These are phyloP conservation scores for Chytriomyces hyalinus DNA, from an alignment of 192 early-diverging fungal species.

Conservation along the genomic window DNA sequence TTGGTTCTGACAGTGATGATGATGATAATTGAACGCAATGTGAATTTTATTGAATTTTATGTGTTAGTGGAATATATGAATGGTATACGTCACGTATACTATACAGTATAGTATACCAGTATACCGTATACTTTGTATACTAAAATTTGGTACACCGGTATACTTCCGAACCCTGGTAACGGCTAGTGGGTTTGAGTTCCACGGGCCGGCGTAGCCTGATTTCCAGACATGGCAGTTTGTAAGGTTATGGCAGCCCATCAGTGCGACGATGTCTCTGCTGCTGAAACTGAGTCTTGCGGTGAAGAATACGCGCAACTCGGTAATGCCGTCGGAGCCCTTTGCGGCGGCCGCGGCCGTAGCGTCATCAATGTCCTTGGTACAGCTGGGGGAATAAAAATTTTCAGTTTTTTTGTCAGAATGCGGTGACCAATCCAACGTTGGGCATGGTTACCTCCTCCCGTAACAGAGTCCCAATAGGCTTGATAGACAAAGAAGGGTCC, in stretches of 20 bases:
- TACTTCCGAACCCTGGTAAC: too few species aligned
- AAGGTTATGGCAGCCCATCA: constrained; percentile 73
- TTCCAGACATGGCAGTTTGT: constrained; percentile 66
- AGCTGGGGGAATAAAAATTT: neutral
- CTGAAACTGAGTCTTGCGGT: constrained; percentile 46
- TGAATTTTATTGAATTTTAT: too few species aligned
- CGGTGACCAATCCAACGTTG: neutral
- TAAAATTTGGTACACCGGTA: too few species aligned
- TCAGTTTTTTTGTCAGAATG: too few species aligned
- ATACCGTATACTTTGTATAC: too few species aligned
- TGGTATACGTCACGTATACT: too few species aligned
- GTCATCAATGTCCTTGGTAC: neutral
- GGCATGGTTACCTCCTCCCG: neutral
- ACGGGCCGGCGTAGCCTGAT: constrained; percentile 64
- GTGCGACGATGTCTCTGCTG: constrained; percentile 72
- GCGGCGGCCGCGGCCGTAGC: neutral
- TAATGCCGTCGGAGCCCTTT: neutral
- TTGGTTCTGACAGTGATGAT: too few species aligned
- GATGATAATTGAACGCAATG: too few species aligned
- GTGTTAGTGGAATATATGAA: too few species aligned
- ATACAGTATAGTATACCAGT: too few species aligned
- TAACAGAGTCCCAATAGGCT: neutral
- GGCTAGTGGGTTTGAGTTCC: constrained; percentile 44
- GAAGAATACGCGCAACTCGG: neutral
- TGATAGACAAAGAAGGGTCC: neutral